Evolutionary conservation across 2,329 filamentous ascomycete species (phyloP).

Genomic region (Elsinoe ampelina): DNA sequence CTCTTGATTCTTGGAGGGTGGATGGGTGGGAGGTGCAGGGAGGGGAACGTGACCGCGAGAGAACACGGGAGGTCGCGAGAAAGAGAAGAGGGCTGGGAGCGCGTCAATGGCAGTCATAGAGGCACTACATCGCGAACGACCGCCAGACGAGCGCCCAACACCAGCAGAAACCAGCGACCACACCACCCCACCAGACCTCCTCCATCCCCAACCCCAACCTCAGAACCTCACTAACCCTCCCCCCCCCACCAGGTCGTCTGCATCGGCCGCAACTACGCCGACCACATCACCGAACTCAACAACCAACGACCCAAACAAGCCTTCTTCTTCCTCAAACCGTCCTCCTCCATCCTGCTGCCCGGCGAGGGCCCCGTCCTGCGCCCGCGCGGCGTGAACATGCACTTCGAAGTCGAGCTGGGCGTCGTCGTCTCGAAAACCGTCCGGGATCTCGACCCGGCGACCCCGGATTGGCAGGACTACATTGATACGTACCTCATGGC

Average conservation of each 20-base stretch:
- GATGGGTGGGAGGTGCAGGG: neutral
- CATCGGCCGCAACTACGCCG: slow-evolving; percentile 93
- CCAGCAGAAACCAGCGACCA: neutral
- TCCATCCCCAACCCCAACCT: too few species aligned
- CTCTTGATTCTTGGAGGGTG: neutral
- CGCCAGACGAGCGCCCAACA: too few species aligned
- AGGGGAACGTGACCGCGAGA: neutral
- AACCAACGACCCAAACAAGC: slow-evolving; percentile 83
- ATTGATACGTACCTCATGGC: slow-evolving; percentile 81
- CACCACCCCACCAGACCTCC: too few species aligned
- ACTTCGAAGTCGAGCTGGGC: slow-evolving; percentile 92
- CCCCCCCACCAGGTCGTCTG: slow-evolving; percentile 59
- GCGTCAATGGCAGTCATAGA: too few species aligned
- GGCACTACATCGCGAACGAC: too few species aligned
- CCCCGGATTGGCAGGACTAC: slow-evolving; percentile 68
- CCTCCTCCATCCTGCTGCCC: slow-evolving; percentile 74
- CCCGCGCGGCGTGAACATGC: slow-evolving; percentile 73
- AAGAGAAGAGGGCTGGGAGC: neutral
- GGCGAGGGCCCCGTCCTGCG: slow-evolving; percentile 69
- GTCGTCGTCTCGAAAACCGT: slow-evolving; percentile 77
- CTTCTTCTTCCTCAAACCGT: slow-evolving; percentile 97
- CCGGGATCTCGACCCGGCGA: slow-evolving; percentile 63
- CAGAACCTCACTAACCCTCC: neutral
- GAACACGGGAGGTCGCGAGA: neutral
- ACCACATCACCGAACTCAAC: slow-evolving; percentile 88